Conservation (phyloP, 345 rosid genomes). For the Salix dunnii region DNA sequence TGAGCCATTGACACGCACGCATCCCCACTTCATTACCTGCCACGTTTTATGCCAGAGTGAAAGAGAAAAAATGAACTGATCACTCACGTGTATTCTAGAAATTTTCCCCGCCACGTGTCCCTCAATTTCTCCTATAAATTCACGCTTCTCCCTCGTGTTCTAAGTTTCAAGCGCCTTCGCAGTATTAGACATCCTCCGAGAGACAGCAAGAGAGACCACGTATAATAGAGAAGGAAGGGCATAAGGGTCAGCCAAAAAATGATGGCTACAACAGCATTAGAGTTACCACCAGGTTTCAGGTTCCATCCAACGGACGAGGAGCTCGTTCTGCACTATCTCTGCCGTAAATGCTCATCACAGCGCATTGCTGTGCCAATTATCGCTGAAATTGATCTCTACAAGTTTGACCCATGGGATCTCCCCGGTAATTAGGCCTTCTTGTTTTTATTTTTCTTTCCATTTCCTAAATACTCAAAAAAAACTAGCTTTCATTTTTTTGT, state of each 20-base stretch:
- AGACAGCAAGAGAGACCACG: neutral
- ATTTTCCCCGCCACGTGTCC: constrained; percentile 38
- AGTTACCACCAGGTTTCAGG: constrained; percentile 85
- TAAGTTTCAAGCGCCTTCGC: constrained; percentile 67
- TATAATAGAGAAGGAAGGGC: neutral
- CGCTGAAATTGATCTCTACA: constrained; percentile 83
- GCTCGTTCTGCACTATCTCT: constrained; percentile 85
- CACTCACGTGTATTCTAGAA: constrained; percentile 51
- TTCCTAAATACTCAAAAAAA: neutral
- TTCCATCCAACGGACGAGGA: constrained; percentile 98
- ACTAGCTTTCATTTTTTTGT: neutral
- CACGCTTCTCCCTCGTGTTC: constrained; percentile 26
- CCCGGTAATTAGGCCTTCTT: constrained; percentile 49
- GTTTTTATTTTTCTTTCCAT: neutral
- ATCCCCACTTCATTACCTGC: constrained; percentile 22
- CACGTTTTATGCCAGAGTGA: constrained; percentile 53
- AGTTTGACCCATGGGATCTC: constrained; percentile 80
- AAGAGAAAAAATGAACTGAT: constrained; percentile 9
- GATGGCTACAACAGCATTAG: constrained; percentile 39
- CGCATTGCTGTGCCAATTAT: constrained; percentile 64
- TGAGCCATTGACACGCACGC: constrained; percentile 43
- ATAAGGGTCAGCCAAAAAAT: constrained; percentile 21
- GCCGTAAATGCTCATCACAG: constrained; percentile 77
- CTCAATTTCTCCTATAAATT: constrained; percentile 42
- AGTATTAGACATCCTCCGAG: neutral